Evolutionary conservation across 75 land plant genomes (phyloP), one percentile per base, ranked within the genome.

Genomic region (Ceratopteris richardii): DNA sequence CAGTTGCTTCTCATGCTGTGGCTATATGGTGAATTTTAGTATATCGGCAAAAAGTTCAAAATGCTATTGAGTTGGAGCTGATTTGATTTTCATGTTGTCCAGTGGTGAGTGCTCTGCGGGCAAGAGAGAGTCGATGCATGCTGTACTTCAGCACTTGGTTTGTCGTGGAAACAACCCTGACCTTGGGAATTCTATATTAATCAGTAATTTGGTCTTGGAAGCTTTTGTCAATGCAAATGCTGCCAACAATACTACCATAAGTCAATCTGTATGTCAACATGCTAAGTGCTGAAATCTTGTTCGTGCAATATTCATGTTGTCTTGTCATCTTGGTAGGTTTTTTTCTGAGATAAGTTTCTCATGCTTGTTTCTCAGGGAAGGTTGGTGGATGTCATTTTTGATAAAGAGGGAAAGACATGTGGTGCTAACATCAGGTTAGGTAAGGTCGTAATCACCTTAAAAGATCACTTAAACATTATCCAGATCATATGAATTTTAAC

Each of bases 51-150:
- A n/a, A n/a, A n/a, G n/a, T n/a, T n/a, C n/a, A n/a, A n/a, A n/a
- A n/a, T n/a, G n/a, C n/a, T n/a, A n/a, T n/a, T n/a, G n/a, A n/a
- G n/a, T n/a, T n/a, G n/a, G n/a, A n/a, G n/a, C n/a, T n/a, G n/a
- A n/a, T n/a, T n/a, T n/a, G n/a, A n/a, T n/a, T n/a, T n/a, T n/a
- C 4, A 18, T 21, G 4, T 2, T 46, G 31, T 66, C 1, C 66
- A 94, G 98, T 79, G 98, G 98, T 46, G 96, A 89, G 70, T 89
- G 90, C 73, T 90, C 90, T 51, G 84, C 98, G 55, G 98, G 90
- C 17, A 89, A 89, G 70, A 86, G 96, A 27, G 96, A 82, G 57
- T 89, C 96, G 41, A 90, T 90, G 40, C 89, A 94, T 69, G 70
- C 79, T 48, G 81, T 90, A 60, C 86, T 94, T 87, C 85, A 83